These are phyloP conservation scores for Didymella segeticola DNA, from an alignment of 2,329 filamentous ascomycete species.

Conservation along the genomic window DNA sequence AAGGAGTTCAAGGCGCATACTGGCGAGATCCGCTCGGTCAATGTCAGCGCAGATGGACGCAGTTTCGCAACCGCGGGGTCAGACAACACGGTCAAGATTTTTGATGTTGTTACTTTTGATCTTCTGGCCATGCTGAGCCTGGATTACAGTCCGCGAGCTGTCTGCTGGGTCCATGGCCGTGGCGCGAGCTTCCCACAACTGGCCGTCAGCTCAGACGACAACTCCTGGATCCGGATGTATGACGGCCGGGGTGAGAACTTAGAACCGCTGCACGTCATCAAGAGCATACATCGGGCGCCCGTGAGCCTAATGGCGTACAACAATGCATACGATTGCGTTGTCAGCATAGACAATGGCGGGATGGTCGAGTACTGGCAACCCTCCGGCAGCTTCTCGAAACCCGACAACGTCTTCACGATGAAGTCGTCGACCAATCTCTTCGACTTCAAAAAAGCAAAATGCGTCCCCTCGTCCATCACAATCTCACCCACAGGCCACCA, in stretches of 20 bases:
- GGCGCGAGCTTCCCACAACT: slow-evolving; percentile 88
- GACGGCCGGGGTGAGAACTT: slow-evolving; percentile 86
- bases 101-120: slow-evolving; percentile 79
- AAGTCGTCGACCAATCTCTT: slow-evolving; percentile 95
- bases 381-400: slow-evolving; percentile 82
- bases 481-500: slow-evolving; percentile 86
- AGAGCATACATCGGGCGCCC: slow-evolving; percentile 78
- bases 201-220: slow-evolving; percentile 78
- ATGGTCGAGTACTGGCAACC: slow-evolving; percentile 98
- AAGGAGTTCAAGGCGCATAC: slow-evolving; percentile 95
- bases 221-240: slow-evolving; percentile 78
- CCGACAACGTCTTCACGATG: slow-evolving; percentile 86
- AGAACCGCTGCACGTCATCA: slow-evolving; percentile 77
- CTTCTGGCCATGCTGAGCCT: slow-evolving; percentile 71
- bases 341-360: slow-evolving; percentile 86
- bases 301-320: slow-evolving; percentile 91
- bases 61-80: slow-evolving; percentile 89
- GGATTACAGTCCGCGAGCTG: slow-evolving; percentile 74
- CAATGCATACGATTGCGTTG: slow-evolving; percentile 83
- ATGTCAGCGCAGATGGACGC: slow-evolving; percentile 85
- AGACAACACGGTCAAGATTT: slow-evolving; percentile 81
- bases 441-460: slow-evolving; percentile 94
- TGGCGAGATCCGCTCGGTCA: slow-evolving; percentile 83
- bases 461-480: slow-evolving; percentile 78
- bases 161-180: slow-evolving; percentile 89